Base-by-base conservation (phyloP, 1,139 yeast genomes). In the Saccharomyces pastorianus region DNA sequence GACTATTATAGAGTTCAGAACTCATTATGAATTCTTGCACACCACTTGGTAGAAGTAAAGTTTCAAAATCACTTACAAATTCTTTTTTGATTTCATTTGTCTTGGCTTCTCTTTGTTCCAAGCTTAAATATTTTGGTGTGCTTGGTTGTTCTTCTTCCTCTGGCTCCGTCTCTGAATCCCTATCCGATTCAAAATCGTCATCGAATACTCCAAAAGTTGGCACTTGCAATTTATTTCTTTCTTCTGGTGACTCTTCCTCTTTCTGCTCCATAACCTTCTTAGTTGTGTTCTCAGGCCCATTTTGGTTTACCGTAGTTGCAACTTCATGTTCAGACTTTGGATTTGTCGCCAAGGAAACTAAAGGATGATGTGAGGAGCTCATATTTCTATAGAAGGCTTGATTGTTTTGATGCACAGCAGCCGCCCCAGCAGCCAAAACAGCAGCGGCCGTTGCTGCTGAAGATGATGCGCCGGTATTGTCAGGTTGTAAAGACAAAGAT, bases 41-140 rank as follows among this genome's bases (percentile, higher is more conserved):
- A 29, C 95, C 95, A 6, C 88, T 84, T 4, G 93, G 91, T 52
- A 83, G 69, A 51, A 72, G 73, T 46, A 82, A 67, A 56, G 84
- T 73, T 55, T 75, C 68, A 25, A 62, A 59, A 55, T 72, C 71
- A 14, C 58, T 48, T 14, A 53, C 32, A 17, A 59, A 57, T 8
- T 47, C 55, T n/a, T 53, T 46, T 49, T 58, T 59, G 17, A 64
- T 49, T 11, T 52, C 47, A 2, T 57, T 53, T 23, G 49, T 56
- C 25, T 53, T 42, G 8, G 50, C 48, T 7, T 47, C 49, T 46
- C 57, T 59, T 7, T 54, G 44, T 7, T 49, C 42, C 3, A 54
- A 20, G 50, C 63, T 62, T 38, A 38, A 20, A 20, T 17, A 11
- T 38, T 59, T 64, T 1, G 51, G 48, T 11, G 58, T 58, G 32